phyloP scores from a whole-genome alignment of 2,329 filamentous ascomycete genomes.

The Fusarium guadeloupense region DNA sequence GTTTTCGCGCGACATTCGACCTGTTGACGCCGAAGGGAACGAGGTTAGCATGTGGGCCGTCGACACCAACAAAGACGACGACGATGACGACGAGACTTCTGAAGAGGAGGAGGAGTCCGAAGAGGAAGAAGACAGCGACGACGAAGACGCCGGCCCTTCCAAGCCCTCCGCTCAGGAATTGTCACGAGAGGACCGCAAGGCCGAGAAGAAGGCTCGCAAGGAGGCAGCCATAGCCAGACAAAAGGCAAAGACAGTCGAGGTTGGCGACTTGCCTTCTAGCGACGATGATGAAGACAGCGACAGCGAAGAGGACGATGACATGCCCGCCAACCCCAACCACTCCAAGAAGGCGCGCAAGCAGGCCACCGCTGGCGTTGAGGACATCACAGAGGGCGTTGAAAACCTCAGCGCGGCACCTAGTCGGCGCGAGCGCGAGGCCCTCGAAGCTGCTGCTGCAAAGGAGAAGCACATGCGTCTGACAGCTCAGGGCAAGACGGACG shows the following conservation, averaged over 20 bases:
- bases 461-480: conserved; percentile 93
- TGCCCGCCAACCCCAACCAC: conserved; percentile 93
- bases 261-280: conserved; percentile 85
- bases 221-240: conserved; percentile 84
- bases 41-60: conserved; percentile 88
- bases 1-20: conserved; percentile 91
- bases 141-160: conserved; percentile 57
- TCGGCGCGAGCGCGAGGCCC: conserved; percentile 72
- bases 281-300: conserved; percentile 72
- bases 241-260: conserved; percentile 75
- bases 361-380: conserved; percentile 57
- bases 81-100: conserved; percentile 62
- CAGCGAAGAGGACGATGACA: conserved; percentile 67
- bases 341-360: conserved; percentile 76
- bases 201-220: conserved; percentile 89
- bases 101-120: conserved; percentile 61
- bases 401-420: conserved; percentile 59
- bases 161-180: conserved; percentile 55
- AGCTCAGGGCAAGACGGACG: conserved; percentile 94
- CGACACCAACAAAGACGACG: conserved; percentile 59
- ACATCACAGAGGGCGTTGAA: conserved; percentile 64
- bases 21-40: conserved; percentile 88
- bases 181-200: conserved; percentile 87
- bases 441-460: conserved; percentile 87
- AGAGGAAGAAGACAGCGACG: conserved; percentile 62